Percentiles rank a stretch among this genome's conserved stretches.
Conservation (phyloP, 257 asterid genomes). For the Ilex aquifolium region DNA sequence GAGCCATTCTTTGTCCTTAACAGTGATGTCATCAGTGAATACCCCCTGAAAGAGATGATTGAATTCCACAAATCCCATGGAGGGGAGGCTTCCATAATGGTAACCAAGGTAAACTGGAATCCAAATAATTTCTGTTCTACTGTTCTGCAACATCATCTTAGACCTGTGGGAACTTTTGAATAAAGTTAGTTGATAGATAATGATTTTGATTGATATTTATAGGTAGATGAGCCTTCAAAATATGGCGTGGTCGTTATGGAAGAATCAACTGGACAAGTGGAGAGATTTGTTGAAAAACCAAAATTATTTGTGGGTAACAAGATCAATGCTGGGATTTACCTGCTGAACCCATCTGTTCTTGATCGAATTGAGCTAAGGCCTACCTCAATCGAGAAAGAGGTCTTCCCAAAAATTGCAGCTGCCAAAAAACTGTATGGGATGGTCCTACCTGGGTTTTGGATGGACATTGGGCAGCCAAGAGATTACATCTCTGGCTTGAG, state of each 20-base stretch:
- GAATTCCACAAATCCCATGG: constrained; percentile 92
- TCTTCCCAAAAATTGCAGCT: constrained; percentile 68
- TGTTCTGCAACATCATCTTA: too few relatives aligned
- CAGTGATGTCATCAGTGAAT: constrained; percentile 93
- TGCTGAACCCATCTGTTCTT: constrained; percentile 71
- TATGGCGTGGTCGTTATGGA: constrained; percentile 4
- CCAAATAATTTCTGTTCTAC: too few relatives aligned
- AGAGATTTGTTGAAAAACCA: constrained; percentile 93
- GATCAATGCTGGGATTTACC: constrained; percentile 88
- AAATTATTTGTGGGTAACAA: constrained; percentile 82
- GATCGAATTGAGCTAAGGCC: constrained; percentile 70
- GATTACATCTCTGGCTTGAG: background rate
- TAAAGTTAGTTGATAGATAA: too few relatives aligned
- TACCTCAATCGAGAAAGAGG: constrained; percentile 87
- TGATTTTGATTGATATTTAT: background rate
- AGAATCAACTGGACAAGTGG: constrained; percentile 49
- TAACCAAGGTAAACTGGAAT: constrained; percentile 48
- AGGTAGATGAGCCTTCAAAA: constrained; percentile 5
- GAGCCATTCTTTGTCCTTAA: constrained; percentile 94
- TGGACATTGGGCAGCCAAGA: constrained; percentile 94
- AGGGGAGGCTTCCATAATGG: constrained; percentile 96
- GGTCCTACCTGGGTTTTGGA: constrained; percentile 91
- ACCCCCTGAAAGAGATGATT: constrained; percentile 82
- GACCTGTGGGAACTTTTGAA: too few relatives aligned
- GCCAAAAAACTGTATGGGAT: constrained; percentile 60